These are phyloP conservation scores for Firmiana major DNA, from an alignment of 345 rosid genomes.

Conservation along the genomic window DNA sequence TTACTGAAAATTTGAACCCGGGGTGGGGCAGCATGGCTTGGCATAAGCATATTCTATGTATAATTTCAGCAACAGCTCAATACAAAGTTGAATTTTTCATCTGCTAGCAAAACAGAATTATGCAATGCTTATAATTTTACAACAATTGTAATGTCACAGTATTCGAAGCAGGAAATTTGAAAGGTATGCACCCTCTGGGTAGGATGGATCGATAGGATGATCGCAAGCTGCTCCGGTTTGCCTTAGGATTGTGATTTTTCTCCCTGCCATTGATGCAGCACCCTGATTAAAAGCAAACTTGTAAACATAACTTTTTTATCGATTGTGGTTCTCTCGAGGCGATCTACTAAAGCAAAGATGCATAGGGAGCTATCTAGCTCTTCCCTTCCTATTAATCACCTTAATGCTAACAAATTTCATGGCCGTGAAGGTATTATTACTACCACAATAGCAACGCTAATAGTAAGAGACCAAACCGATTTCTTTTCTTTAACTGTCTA, in stretches of 20 bases:
- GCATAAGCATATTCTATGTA: background rate
- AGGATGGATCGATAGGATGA: conserved; percentile 82
- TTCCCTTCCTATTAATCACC: background rate
- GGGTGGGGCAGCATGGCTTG: background rate
- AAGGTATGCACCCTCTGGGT: conserved; percentile 82
- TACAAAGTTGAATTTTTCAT: background rate
- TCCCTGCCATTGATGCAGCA: conserved; percentile 65
- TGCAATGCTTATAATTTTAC: background rate
- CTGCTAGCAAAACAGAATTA: background rate
- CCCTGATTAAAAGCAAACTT: conserved; percentile 27
- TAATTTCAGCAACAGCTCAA: background rate
- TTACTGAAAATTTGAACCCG: background rate
- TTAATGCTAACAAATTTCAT: background rate
- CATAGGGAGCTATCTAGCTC: background rate
- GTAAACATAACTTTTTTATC: background rate
- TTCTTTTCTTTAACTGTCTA: background rate
- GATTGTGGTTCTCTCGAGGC: background rate
- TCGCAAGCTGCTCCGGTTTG: conserved; percentile 82
- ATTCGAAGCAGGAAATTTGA: conserved; percentile 64
- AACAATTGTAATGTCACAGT: conserved; percentile 9
- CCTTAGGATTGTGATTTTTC: conserved; percentile 58
- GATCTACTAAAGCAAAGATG: background rate
- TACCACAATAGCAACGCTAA: background rate
- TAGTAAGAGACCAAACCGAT: background rate
- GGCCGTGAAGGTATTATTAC: background rate